Evolutionary conservation across 805 yeast genomes (phyloP), one percentile per base, ranked within the genome.

Genomic region (Starmerella roubikii): DNA sequence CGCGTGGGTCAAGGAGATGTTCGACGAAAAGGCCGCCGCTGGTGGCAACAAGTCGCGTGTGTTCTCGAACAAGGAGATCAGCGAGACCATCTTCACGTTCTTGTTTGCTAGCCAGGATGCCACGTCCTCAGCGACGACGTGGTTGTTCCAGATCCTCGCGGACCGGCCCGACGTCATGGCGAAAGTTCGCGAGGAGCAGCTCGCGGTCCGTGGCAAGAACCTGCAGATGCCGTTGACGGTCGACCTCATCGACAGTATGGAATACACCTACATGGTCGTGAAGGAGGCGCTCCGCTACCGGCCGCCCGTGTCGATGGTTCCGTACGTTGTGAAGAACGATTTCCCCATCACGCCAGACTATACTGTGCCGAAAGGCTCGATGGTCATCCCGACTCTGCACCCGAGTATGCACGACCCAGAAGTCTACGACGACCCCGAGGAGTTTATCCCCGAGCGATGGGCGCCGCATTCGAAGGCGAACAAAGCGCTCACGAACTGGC

Each of bases 231-330:
- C 68, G 32, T 66, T 88, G 44, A 61, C 71, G 35, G 67, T 83
- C 41, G 85, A 78, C 18, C 62, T 91, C 59, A 78, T 91, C 47
- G 91, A 81, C 48, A 54, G 76, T 52, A 91, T 91, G 98, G 67
- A 62, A 21, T 91, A 84, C 66, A 88, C 98, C 16, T 69, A 71
- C 53, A 75, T 75, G 78, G 95, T 83, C 47, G 94, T 91, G 45
- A 82, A 76, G 63, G 98, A 91, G 67, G 66, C 91, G 39, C 72
- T 91, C 52, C 78, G 98, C 59, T 81, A 80, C 67, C 78, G 97
- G 63, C 98, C 98, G 21, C 98, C 98, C 3, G 98, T 91, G 46
- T 56, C 86, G 41, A 91, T 91, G 98, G 97, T 91, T 45, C 98
- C 98, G 37, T 91, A 91, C 58, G 84, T 83, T 44, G 95, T 72